A percentile compares a stretch with the other conserved stretches of the same genome.
These are phyloP conservation scores for Aspergillus baeticus DNA, from an alignment of 495 filamentous ascomycete species.

Conservation along the genomic window DNA sequence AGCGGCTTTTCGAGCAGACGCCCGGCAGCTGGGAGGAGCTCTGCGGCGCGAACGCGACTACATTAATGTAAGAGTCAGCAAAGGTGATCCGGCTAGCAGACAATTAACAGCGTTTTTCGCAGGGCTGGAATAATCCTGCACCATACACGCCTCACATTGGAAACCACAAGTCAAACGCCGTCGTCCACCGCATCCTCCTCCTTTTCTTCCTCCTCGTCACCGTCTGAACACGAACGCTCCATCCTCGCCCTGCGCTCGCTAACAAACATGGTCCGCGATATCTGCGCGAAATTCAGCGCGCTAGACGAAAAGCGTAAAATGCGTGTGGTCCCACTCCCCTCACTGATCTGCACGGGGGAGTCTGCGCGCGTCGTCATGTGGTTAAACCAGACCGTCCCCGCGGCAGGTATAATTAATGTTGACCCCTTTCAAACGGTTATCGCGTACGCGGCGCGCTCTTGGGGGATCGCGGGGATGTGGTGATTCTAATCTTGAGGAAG, in stretches of 20 bases:
- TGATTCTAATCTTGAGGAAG: too few species aligned
- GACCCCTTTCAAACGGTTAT: too few species aligned
- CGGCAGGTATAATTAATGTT: too few species aligned
- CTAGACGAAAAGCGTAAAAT: neutral
- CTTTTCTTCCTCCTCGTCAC: neutral
- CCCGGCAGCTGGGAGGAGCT: constrained; percentile 4
- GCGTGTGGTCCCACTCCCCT: constrained; percentile 4
- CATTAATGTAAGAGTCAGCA: neutral
- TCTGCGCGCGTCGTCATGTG: too few species aligned
- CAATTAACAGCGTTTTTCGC: neutral
- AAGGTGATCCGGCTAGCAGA: neutral
- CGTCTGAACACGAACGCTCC: neutral
- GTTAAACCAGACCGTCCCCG: too few species aligned
- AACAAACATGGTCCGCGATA: constrained; percentile 9
- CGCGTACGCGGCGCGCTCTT: too few species aligned
- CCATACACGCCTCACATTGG: neutral
- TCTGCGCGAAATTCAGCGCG: neutral
- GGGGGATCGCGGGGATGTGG: too few species aligned
- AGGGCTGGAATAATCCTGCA: too few species aligned
- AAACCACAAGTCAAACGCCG: neutral
- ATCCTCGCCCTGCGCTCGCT: neutral
- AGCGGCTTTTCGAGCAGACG: constrained; percentile 2
- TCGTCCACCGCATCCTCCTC: neutral
- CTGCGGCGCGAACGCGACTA: constrained; percentile 1
- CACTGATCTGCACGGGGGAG: constrained; percentile 3